These are phyloP conservation scores for Pycnococcus provasolii DNA, from an alignment of 139 green algal genomes.

Conservation along the genomic window DNA sequence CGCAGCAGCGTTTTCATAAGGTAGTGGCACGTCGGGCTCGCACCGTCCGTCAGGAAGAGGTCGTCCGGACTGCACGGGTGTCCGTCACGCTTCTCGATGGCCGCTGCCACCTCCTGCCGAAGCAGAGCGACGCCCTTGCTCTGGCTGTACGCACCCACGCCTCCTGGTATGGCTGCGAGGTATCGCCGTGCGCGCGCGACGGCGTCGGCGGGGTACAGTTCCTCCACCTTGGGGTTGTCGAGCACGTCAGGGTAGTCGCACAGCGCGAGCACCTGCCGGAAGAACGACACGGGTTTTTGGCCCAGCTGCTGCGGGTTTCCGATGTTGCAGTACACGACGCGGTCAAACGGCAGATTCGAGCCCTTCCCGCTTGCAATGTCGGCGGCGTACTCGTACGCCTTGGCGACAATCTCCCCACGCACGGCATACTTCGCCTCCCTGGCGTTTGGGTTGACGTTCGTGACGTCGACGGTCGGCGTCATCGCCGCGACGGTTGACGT, in stretches of 20 bases:
- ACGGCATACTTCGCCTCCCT: conserved; percentile 72
- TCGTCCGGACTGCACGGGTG: conserved; percentile 49
- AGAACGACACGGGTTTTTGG: conserved; percentile 76
- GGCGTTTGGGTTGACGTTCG: conserved; percentile 64
- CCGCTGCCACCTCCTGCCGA: conserved; percentile 60
- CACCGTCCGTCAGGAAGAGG: conserved; percentile 77
- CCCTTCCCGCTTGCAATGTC: conserved; percentile 53
- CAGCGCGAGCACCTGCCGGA: conserved; percentile 60
- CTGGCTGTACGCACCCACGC: conserved; percentile 81
- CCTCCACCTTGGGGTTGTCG: conserved; percentile 42
- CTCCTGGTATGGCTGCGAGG: conserved; percentile 52
- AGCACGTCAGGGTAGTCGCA: conserved; percentile 67
- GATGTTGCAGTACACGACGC: conserved; percentile 38
- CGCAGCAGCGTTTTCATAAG: conserved; percentile 35
- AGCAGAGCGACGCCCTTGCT: conserved; percentile 51
- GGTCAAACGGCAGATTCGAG: conserved; percentile 5
- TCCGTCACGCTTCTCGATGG: conserved; percentile 64
- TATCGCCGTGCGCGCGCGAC: conserved; percentile 60
- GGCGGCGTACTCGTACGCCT: conserved; percentile 61
- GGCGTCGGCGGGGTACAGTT: conserved; percentile 71
- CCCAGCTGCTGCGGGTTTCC: conserved; percentile 87
- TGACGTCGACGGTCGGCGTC: not conserved
- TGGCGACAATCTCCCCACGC: conserved; percentile 79
- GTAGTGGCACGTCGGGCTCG: conserved; percentile 49
- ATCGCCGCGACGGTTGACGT: not conserved